Conservation (phyloP, 2,329 filamentous ascomycete species). For the Coniosporium tulheliwenetii region DNA sequence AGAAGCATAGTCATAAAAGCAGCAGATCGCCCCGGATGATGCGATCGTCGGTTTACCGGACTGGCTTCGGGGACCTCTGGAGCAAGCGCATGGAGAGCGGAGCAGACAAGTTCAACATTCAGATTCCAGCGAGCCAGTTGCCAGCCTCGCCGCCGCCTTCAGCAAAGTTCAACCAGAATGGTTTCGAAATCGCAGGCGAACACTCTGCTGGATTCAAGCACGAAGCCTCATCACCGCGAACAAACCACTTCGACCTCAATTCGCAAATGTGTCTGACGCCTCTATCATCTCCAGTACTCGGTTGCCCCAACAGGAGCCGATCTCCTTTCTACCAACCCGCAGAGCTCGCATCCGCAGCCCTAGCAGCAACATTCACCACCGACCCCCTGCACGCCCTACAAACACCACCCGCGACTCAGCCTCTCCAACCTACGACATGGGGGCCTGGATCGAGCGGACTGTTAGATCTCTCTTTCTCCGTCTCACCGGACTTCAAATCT, state of each 20-base stretch:
- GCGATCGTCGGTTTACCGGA: constrained; percentile 31
- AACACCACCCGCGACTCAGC: background rate
- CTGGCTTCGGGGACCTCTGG: constrained; percentile 34
- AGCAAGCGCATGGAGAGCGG: constrained; percentile 30
- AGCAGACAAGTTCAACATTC: constrained; percentile 33
- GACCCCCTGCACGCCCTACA: constrained; percentile 4
- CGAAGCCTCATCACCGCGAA: too few species aligned
- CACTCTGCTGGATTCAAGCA: too few species aligned
- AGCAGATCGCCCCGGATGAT: constrained; percentile 37
- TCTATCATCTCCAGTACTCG: too few species aligned
- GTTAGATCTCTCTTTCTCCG: background rate
- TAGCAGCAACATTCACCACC: constrained; percentile 3
- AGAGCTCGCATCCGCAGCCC: constrained; percentile 6
- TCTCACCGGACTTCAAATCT: background rate
- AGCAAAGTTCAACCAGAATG: constrained; percentile 23
- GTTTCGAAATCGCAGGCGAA: constrained; percentile 4
- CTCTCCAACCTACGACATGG: background rate
- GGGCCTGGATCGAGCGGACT: background rate
- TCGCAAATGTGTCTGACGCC: too few species aligned
- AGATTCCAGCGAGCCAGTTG: constrained; percentile 24
- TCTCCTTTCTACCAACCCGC: too few species aligned
- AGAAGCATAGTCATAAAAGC: constrained; percentile 23
- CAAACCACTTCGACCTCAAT: too few species aligned
- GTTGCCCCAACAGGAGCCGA: too few species aligned
- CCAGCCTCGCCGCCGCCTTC: constrained; percentile 31